Base-by-base conservation (phyloP, 371 early-diverging fungal species). In the Mortierella sp. region DNA sequence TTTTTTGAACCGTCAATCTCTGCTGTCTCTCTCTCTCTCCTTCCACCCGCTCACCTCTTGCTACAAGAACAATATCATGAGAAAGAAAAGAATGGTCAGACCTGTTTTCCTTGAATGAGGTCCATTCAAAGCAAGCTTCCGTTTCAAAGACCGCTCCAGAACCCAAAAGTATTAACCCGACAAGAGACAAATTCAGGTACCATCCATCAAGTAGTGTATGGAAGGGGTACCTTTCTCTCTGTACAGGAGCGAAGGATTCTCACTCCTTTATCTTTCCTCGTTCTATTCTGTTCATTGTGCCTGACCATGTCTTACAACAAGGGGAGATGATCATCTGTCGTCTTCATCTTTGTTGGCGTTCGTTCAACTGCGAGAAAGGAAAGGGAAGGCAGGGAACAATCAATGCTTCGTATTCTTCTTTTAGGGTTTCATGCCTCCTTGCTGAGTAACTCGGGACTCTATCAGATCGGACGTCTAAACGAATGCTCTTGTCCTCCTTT, bases 81-180 rank as follows among this genome's bases (percentile, higher is more conserved):
- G 28, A 64, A 34, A 34, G 21, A 64, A 24, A n/a, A 53, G 14
- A 21, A 53, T 53, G 53, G 53, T 21, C 24, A 53, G 53, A 13
- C 48, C 48, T 48, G 48, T 14, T 48, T 48, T 48, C 1, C 9
- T 16, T 21, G 24, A 24, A 53, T n/a, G 8, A 2, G 4, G 2
- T 40, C 43, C 43, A 40, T 4, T 2, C 43, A 40, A 40, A 40
- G 43, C 43, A 40, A 24, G 40, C 67, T 67, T 37, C 40, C 34
- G 24, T 24, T 67, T 67, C 43, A 40, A 67, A 67, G 67, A 46
- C 71, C 71, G 50, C 71, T 71, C 71, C 50, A 48, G 71, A 46
- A 71, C 71, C 13, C 43, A 71, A 40, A 24, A 19, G 50, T 50
- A 50, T 50, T 50, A 50, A 50, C 50, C 50, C 50, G 50, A 50